Evolutionary conservation across 129 eudicot genomes (phyloP).

Genomic region (Flaveria bidentis): DNA sequence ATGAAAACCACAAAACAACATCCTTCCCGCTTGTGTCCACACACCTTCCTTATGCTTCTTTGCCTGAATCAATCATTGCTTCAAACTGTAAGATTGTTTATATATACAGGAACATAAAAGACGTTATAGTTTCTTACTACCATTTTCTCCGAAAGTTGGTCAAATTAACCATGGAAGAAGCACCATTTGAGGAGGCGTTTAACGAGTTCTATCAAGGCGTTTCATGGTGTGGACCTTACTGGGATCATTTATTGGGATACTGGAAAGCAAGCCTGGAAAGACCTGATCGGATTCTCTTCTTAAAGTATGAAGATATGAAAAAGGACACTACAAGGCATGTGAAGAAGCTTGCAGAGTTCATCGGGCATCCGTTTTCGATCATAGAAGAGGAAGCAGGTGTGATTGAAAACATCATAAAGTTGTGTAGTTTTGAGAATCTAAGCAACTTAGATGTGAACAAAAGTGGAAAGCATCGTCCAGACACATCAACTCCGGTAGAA

Average conservation of each 20-base stretch:
- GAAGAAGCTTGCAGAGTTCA: slow-evolving; percentile 22
- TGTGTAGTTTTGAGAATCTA: background rate
- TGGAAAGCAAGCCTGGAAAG: slow-evolving; percentile 19
- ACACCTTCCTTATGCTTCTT: slow-evolving; percentile 33
- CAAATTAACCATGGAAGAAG: background rate
- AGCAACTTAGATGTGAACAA: background rate
- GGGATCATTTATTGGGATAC: slow-evolving; percentile 26
- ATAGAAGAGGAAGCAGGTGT: slow-evolving; percentile 16
- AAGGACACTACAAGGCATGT: background rate
- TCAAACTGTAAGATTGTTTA: slow-evolving; percentile 41
- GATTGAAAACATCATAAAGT: background rate
- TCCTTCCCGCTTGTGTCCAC: slow-evolving; percentile 32
- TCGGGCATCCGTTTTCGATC: slow-evolving; percentile 15
- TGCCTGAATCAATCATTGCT: slow-evolving; percentile 26
- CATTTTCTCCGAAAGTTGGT: background rate
- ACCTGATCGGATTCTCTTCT: background rate
- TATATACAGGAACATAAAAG: slow-evolving; percentile 42
- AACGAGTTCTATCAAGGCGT: background rate
- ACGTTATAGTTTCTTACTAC: slow-evolving; percentile 25
- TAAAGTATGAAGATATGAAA: slow-evolving; percentile 31
- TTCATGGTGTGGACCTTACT: slow-evolving; percentile 19
- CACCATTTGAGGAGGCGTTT: background rate
- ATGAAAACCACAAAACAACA: background rate
- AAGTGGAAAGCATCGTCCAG: slow-evolving; percentile 10
- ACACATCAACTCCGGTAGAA: background rate